Evolutionary conservation across 2,329 filamentous ascomycete species (phyloP), one percentile per base, ranked within the genome.

Genomic region (Colletotrichum salicis): DNA sequence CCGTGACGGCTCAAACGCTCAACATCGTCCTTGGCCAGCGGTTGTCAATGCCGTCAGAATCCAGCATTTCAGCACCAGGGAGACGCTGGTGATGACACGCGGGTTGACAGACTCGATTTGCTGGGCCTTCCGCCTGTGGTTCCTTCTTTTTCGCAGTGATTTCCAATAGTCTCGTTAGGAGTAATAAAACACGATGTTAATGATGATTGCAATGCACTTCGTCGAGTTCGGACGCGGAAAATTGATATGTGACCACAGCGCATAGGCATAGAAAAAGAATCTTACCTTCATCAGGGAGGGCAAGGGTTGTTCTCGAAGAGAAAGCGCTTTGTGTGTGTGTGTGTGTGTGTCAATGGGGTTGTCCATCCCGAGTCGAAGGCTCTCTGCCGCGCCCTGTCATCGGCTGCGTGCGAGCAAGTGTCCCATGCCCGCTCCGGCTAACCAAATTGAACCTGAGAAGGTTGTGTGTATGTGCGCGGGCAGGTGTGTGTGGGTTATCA

Each of bases 401-500:
- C 48, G 22, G 60, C 19, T 22, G 22, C 13, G 48, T 48, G 65
- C 64, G 65, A 71, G 69, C 69, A 59, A 71, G n/a, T 64, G 69
- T 64, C 65, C 65, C 69, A 69, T 69, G 65, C 69, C 48, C 45
- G 59, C 45, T 27, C 64, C 66, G 59, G 31, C 33, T 35, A 59
- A 41, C 64, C 41, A 69, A 22, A 64, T 31, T 45, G 59, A 56
- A 59, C 33, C 31, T 61, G 35, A 55, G 27, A 63, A 59, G 35
- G 55, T 35, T 22, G 62, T 51, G 51, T 55, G 55, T 55, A 37
- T 45, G 45, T 57, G 62, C 33, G 19, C 54, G 27, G 22, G 41
- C 54, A 70, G 51, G 48, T 71, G 69, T 71, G 69, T 31, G 63
- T 65, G 69, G 60, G 52, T 59, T 72, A 58, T 72, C 59, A 65